These are phyloP conservation scores for Candida silvicultrix DNA, from an alignment of 805 yeast genomes.

Conservation along the genomic window DNA sequence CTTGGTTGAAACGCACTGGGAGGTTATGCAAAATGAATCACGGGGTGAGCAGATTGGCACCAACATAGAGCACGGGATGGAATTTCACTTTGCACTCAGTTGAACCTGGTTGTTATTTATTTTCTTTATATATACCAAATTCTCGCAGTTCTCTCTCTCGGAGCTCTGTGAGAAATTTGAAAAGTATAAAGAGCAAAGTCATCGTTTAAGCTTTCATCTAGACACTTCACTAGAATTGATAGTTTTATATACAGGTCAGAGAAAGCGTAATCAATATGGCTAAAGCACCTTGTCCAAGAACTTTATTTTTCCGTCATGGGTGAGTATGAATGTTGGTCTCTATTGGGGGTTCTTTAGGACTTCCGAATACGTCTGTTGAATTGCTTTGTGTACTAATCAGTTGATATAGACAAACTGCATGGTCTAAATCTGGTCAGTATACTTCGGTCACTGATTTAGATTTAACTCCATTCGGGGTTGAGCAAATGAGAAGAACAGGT, in stretches of 20 bases:
- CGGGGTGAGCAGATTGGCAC: too few species aligned
- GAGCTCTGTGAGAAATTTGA: neutral
- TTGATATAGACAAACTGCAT: constrained; percentile 64
- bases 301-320: constrained; percentile 73
- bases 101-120: too few species aligned
- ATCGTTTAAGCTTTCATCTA: neutral
- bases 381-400: neutral
- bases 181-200: neutral
- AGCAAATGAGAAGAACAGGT: constrained; percentile 74
- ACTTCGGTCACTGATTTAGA: constrained; percentile 82
- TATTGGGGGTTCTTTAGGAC: too few species aligned
- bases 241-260: too few species aligned
- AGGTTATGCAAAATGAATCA: too few species aligned
- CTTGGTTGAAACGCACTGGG: too few species aligned
- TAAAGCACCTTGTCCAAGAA: constrained; percentile 50
- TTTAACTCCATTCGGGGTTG: constrained; percentile 71
- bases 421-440: constrained; percentile 93
- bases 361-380: neutral
- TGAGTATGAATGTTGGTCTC: constrained; percentile 14
- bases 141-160: too few species aligned
- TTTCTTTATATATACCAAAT: too few species aligned
- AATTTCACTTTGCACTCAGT: too few species aligned
- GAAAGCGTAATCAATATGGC: constrained; percentile 9
- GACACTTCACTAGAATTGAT: too few species aligned
- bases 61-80: too few species aligned